Evolutionary conservation across 345 rosid genomes (phyloP).

Genomic region (Atalantia buxifolia): DNA sequence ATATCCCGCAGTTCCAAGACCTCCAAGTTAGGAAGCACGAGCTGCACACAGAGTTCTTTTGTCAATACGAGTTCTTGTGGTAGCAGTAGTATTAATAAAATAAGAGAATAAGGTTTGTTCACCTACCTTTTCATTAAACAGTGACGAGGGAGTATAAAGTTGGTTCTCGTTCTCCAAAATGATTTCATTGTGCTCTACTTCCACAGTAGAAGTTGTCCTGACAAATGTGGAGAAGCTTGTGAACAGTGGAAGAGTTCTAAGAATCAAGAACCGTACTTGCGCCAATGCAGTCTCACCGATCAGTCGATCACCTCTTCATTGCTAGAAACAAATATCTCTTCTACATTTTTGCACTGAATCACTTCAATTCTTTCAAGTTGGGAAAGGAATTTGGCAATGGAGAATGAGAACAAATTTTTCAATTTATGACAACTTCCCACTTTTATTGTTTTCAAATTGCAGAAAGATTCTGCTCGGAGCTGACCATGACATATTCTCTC

Average conservation of each 20-base stretch:
- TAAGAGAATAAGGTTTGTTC: no score
- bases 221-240: not conserved
- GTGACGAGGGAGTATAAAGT: not conserved
- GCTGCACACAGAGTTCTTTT: not conserved
- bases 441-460: conserved; percentile 1
- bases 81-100: not conserved
- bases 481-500: not conserved
- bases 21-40: conserved; percentile 19
- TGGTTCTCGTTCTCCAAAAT: not conserved
- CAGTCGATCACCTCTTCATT: not conserved
- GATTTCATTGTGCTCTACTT: not conserved
- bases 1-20: not conserved
- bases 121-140: not conserved
- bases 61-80: not conserved
- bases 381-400: conserved; percentile 13
- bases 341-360: conserved; percentile 7
- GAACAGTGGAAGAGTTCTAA: not conserved
- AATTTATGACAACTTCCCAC: conserved; percentile 14
- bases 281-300: not conserved
- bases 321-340: not conserved
- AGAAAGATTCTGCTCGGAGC: not conserved
- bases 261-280: not conserved
- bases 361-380: conserved; percentile 16
- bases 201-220: not conserved
- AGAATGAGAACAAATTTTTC: conserved; percentile 21